Evolutionary conservation across 495 filamentous ascomycete species (phyloP).

Genomic region (Podospora conica): DNA sequence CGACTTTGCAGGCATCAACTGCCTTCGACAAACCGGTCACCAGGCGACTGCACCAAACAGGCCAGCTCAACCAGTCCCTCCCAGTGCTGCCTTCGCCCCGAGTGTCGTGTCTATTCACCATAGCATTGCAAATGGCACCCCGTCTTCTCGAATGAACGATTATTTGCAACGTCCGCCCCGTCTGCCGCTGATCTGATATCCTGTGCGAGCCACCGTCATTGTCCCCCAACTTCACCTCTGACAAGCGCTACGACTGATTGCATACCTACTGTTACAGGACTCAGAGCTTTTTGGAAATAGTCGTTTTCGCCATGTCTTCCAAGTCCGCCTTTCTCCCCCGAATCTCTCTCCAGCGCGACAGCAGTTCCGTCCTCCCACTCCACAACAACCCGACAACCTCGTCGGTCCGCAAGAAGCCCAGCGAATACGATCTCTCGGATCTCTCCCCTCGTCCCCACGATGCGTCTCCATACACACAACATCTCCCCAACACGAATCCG

Average conservation of each 20-base stretch:
- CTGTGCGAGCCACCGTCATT: neutral
- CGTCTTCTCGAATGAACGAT: neutral
- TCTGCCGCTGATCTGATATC: neutral
- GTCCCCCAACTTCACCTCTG: neutral
- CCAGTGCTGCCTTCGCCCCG: neutral
- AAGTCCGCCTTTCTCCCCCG: slow-evolving; percentile 26
- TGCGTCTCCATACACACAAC: slow-evolving; percentile 21
- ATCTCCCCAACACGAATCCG: neutral
- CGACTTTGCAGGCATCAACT: slow-evolving; percentile 4
- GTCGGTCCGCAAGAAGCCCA: slow-evolving; percentile 28
- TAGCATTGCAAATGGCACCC: neutral
- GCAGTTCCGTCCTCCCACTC: slow-evolving; percentile 24
- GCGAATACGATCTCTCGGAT: slow-evolving; percentile 39
- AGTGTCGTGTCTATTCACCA: neutral
- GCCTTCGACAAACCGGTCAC: neutral
- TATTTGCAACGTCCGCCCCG: neutral
- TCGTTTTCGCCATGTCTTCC: slow-evolving; percentile 13
- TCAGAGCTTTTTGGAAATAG: neutral
- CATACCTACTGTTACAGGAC: neutral
- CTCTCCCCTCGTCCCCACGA: slow-evolving; percentile 39
- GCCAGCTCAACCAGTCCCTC: neutral
- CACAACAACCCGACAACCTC: slow-evolving; percentile 18
- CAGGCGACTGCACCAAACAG: neutral
- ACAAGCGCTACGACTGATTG: neutral
- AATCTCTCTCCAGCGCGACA: slow-evolving; percentile 19